Evolutionary conservation across 805 yeast species (phyloP).

Genomic region (Zygotorulaspora chibaensis): DNA sequence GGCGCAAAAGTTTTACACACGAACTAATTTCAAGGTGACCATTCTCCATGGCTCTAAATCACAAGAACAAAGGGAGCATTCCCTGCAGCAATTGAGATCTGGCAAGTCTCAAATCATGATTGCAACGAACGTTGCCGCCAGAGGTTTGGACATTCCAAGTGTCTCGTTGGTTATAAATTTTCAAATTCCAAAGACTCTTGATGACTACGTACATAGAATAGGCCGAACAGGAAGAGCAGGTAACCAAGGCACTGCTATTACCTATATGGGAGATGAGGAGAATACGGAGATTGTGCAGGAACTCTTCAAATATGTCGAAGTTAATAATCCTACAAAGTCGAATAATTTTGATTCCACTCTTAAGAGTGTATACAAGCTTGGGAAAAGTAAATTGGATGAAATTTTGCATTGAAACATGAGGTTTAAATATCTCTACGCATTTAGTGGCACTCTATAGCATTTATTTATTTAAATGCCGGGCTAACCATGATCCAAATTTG

Average conservation of each 20-base stretch:
- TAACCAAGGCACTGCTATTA: constrained; percentile 64
- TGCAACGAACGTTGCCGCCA: constrained; percentile 94
- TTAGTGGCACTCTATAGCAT: background rate
- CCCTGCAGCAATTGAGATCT: constrained; percentile 54
- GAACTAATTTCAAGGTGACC: constrained; percentile 46
- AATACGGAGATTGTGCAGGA: constrained; percentile 46
- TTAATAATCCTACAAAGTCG: constrained; percentile 24
- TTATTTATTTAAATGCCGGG: background rate
- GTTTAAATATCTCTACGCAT: background rate
- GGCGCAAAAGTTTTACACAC: constrained; percentile 44
- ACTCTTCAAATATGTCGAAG: constrained; percentile 35
- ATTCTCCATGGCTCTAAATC: constrained; percentile 82
- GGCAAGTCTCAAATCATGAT: constrained; percentile 61
- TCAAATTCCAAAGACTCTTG: constrained; percentile 74
- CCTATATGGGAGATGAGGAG: constrained; percentile 63
- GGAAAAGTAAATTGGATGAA: constrained; percentile 12
- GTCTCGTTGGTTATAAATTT: constrained; percentile 82
- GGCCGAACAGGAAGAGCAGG: constrained; percentile 99
- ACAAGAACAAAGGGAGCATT: constrained; percentile 81
- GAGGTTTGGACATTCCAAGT: constrained; percentile 90
- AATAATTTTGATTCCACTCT: constrained; percentile 18
- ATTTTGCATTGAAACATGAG: constrained; percentile 11
- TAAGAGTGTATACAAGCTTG: constrained; percentile 17
- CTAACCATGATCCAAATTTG: constrained; percentile 16
- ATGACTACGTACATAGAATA: constrained; percentile 84